Evolutionary conservation across 1,284 basidiomycete genomes (phyloP).

Genomic region (Inonotus obliquus): DNA sequence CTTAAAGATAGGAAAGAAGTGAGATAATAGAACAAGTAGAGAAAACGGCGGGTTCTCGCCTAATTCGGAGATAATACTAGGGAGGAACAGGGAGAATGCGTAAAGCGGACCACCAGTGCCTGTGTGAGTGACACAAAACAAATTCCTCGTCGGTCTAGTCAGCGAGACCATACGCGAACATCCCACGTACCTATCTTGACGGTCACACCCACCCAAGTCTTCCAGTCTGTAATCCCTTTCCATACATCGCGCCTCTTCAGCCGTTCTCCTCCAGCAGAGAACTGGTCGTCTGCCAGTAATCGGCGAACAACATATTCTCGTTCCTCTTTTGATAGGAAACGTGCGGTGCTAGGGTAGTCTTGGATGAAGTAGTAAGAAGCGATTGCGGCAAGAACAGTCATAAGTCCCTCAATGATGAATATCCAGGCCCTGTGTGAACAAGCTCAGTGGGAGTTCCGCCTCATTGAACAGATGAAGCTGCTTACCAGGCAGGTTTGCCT

Average conservation of each 20-base stretch:
- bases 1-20: constrained; percentile 28
- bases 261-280: constrained; percentile 64
- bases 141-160: not conserved
- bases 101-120: constrained; percentile 63
- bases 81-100: constrained; percentile 69
- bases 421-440: constrained; percentile 54
- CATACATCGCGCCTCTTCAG: constrained; percentile 57
- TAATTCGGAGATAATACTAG: constrained; percentile 65
- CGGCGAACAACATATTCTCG: constrained; percentile 61
- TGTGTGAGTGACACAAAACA: constrained; percentile 40
- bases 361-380: constrained; percentile 71
- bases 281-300: constrained; percentile 63
- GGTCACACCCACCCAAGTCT: constrained; percentile 64
- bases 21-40: not conserved
- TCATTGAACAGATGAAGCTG: not conserved
- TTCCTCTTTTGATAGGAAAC: constrained; percentile 69
- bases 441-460: not conserved
- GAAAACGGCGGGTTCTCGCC: constrained; percentile 18
- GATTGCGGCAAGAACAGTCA: constrained; percentile 58
- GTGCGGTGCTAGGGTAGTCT: constrained; percentile 78
- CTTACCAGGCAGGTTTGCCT: constrained; percentile 25
- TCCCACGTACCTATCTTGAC: constrained; percentile 7
- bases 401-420: constrained; percentile 63
- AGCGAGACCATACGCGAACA: too few species aligned
- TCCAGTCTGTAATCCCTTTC: constrained; percentile 63